Evolutionary conservation across 257 asterid species (phyloP), one percentile per base, ranked within the genome.

Genomic region (Scutellaria galericulata): DNA sequence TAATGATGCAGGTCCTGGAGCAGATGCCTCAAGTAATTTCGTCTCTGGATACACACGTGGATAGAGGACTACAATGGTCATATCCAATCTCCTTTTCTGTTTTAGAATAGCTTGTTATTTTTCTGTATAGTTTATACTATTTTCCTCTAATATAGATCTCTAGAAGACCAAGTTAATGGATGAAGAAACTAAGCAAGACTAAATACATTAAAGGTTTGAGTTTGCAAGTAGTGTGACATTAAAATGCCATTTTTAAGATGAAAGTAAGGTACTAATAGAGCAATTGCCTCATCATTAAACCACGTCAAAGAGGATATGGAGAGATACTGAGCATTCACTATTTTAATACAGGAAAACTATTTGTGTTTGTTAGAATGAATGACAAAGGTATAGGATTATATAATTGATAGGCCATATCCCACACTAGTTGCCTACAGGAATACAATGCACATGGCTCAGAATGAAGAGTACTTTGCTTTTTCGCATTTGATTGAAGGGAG

Each of bases 1-100:
- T 47, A 37, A 66, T 68, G 50, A 63, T 73, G 58, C 81, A 89
- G 93, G 86, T 75, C 24, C 78, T 92, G 79, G 87, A 88, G 77
- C 96, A 89, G 85, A 72, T 91, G 92, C 95, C 97, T 73, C 89
- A 13, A 65, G 86, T 87, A 55, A 80, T 89, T 78, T 91, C 95
- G 39, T 79, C 91, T 41, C 62, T 91, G 76, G 97, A 91, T 86
- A 88, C 89, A 59, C 93, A 88, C 41, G 83, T 88, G 83, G 95
- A 92, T 41, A 75, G 83, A 73, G 96, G 90, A 37, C 74, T 92
- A 41, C 87, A 85, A 64, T 83, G 96, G 97, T 91, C 59, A 18
- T 59, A 14, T 77, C 18, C 66, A 42, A 42, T 66, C 20, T 20
- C 18, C 27, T 52, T 15, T 27, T 54, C 65, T 45, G 7, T 53